Evolutionary conservation across 1,139 yeast species (phyloP), one percentile per base, ranked within the genome.

Genomic region (Nadsonia commutata): DNA sequence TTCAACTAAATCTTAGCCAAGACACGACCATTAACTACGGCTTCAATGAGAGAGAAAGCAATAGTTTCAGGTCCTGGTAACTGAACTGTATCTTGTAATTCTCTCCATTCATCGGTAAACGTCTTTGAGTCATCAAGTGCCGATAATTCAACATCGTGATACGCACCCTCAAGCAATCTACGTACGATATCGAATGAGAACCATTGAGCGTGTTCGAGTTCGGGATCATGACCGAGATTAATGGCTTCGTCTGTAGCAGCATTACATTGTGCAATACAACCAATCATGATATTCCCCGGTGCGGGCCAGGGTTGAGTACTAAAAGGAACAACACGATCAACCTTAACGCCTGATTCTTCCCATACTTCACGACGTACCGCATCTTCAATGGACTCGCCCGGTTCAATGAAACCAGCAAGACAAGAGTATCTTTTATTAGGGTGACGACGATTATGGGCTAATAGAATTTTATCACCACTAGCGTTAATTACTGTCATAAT

Each of bases 271-370:
- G 84, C 95, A 46, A 86, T 60, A 60, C 96, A 86, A 9, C 97
- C 97, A 53, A 90, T 72, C 97, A 88, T 88, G 54, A 90, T 63
- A 57, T 82, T 86, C 0, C 85, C 85, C 1, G 97, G 97, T 63
- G 78, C 88, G 20, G 97, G 98, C 96, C 96, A 86, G 5, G 96
- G 95, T 60, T 86, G 96, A 7, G 90, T 74, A 56, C 76, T 68
- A 23, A 79, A 65, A 42, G 86, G 70, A 42, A 67, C 61, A 31
- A 86, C 80, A 2, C 65, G 55, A 36, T 72, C 67, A 43, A 82
- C 77, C 39, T 64, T 70, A 31, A 85, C 83, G 3, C 98, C 98
- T 2, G 96, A 79, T 60, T 88, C 98, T 60, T 88, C 98, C 86
- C 94, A 86, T 36, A 83, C 80, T 59, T 88, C 98, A 49, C 98